A percentile compares a stretch with the other conserved stretches of the same genome.
Evolutionary conservation across 2,329 filamentous ascomycete genomes (phyloP).

Genomic region (Microthyrium microscopicum): DNA sequence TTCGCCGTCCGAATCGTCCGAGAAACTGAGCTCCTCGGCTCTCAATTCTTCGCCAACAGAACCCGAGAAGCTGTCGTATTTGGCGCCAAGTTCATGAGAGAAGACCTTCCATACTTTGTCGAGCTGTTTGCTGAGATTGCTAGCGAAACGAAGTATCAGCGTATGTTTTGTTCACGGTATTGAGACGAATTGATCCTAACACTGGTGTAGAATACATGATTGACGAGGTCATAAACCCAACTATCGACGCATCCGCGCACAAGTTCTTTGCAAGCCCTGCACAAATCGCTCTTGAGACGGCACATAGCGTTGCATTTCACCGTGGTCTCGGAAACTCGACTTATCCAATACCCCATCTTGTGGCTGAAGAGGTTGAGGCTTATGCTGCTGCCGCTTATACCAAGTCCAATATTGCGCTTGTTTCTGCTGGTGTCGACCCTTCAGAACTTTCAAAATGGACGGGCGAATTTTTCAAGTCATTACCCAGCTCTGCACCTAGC

Average conservation of each 20-base stretch:
- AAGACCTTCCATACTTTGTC: constrained; percentile 93
- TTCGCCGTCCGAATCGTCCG: constrained; percentile 84
- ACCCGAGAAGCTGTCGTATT: constrained; percentile 86
- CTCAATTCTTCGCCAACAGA: constrained; percentile 73
- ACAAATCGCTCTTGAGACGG: constrained; percentile 68
- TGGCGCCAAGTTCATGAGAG: constrained; percentile 84
- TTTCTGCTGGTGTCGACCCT: constrained; percentile 73
- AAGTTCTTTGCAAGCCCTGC: constrained; percentile 44
- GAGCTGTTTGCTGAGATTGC: constrained; percentile 90
- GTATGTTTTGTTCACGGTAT: constrained; percentile 23
- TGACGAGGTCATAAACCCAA: constrained; percentile 66
- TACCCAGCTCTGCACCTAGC: constrained; percentile 35
- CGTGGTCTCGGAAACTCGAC: constrained; percentile 70
- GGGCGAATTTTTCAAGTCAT: constrained; percentile 71
- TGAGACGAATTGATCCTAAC: not conserved
- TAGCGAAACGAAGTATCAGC: constrained; percentile 68
- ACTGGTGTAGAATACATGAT: not conserved
- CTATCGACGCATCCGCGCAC: constrained; percentile 64
- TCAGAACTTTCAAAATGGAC: constrained; percentile 75
- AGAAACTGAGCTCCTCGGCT: constrained; percentile 89
- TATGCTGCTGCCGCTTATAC: constrained; percentile 69
- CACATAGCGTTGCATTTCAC: constrained; percentile 81
- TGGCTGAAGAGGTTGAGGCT: constrained; percentile 53
- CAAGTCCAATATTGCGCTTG: constrained; percentile 80
- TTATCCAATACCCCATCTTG: constrained; percentile 59